Evolutionary conservation across 1,284 basidiomycete genomes (phyloP).

Genomic region (Moesziomyces sp.): DNA sequence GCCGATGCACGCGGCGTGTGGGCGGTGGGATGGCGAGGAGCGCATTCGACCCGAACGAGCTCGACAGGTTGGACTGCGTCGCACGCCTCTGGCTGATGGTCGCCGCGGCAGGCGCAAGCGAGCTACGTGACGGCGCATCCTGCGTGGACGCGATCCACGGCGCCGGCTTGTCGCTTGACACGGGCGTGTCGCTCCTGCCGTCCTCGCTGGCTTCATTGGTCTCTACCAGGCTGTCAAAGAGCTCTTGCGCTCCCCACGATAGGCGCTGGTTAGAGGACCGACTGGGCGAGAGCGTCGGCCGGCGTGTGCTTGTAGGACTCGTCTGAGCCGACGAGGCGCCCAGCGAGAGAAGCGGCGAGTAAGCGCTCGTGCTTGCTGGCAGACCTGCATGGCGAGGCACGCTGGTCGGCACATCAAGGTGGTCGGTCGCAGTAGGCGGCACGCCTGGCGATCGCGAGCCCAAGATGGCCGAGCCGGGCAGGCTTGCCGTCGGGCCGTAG

Average conservation of each 20-base stretch:
- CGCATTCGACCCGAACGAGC: conserved; percentile 37
- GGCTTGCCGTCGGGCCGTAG: conserved; percentile 32
- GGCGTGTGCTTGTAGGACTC: conserved; percentile 30
- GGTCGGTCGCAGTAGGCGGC: conserved; percentile 9
- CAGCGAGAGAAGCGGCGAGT: conserved; percentile 44
- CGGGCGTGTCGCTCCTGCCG: background rate
- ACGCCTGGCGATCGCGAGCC: conserved; percentile 42
- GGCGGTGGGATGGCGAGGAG: conserved; percentile 31
- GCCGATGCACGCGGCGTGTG: conserved; percentile 23
- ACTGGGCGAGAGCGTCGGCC: conserved; percentile 29
- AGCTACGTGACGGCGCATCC: conserved; percentile 24
- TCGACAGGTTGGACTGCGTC: conserved; percentile 34
- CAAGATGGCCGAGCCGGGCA: conserved; percentile 41
- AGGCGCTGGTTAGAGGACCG: conserved; percentile 26
- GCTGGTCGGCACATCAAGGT: conserved; percentile 23
- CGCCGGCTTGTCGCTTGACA: conserved; percentile 39
- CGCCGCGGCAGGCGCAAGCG: conserved; percentile 20
- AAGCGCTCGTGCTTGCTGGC: conserved; percentile 42
- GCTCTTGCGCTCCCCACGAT: conserved; percentile 50
- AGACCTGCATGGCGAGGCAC: conserved; percentile 29
- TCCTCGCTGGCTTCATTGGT: conserved; percentile 3
- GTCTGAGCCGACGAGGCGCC: conserved; percentile 27
- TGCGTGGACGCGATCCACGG: conserved; percentile 59
- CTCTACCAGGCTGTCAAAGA: conserved; percentile 46
- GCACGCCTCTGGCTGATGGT: conserved; percentile 19